A percentile compares a stretch with the other conserved stretches of the same genome.
Conservation (phyloP, 2,329 filamentous ascomycete species). For the Bipolaris bicolor region DNA sequence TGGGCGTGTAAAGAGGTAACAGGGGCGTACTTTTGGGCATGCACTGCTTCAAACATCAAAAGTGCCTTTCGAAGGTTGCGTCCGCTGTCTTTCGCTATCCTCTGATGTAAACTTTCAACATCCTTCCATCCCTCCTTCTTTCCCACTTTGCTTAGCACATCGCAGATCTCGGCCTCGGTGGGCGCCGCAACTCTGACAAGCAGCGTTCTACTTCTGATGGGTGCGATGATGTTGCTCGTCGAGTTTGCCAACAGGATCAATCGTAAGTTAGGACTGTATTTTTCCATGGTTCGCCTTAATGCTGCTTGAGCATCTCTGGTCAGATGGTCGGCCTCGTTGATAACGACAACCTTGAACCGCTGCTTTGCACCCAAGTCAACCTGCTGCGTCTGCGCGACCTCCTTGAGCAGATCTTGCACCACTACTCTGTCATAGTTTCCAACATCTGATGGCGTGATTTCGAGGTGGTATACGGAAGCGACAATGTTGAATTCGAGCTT, state of each 20-base stretch:
- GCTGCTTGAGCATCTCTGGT: constrained; percentile 95
- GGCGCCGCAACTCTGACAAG: constrained; percentile 91
- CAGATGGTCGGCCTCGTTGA: constrained; percentile 97
- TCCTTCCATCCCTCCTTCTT: constrained; percentile 85
- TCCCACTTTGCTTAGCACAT: constrained; percentile 71
- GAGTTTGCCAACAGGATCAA: constrained; percentile 93
- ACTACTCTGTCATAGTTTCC: constrained; percentile 96
- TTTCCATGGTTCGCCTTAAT: constrained; percentile 95
- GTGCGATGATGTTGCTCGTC: constrained; percentile 98
- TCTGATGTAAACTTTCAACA: constrained; percentile 74
- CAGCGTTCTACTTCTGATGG: constrained; percentile 89
- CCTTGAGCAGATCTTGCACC: constrained; percentile 92
- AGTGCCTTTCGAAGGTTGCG: constrained; percentile 88
- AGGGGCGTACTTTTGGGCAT: constrained; percentile 85
- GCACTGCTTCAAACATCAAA: constrained; percentile 95
- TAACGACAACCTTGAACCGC: constrained; percentile 97
- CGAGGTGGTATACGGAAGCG: constrained; percentile 93
- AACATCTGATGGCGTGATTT: constrained; percentile 97
- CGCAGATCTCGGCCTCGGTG: constrained; percentile 81
- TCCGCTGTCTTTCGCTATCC: constrained; percentile 88
- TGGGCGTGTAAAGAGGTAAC: neutral
- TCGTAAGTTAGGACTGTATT: constrained; percentile 93
- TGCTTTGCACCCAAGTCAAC: constrained; percentile 92
- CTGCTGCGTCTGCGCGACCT: constrained; percentile 98
- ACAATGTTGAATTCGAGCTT: constrained; percentile 99